Percentiles rank a stretch among this genome's conserved stretches.
phyloP scores from a whole-genome alignment of 2,329 filamentous ascomycete genomes.

The Aspergillus brunneoviolaceus region DNA sequence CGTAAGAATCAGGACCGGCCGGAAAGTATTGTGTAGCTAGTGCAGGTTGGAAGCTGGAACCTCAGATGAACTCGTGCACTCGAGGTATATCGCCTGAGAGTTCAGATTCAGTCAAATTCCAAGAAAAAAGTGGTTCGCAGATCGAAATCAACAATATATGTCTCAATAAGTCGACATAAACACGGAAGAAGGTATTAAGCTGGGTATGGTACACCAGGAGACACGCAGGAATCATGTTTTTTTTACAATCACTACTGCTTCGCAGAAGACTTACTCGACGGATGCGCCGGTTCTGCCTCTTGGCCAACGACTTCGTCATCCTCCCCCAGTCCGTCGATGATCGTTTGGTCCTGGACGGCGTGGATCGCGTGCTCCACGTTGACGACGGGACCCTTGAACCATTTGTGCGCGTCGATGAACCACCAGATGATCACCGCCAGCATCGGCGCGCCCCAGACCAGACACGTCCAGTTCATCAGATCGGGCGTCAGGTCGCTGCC shows the following conservation, averaged over 20 bases:
- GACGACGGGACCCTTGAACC: conserved; percentile 70
- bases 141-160: too few relatives aligned
- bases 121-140: not conserved
- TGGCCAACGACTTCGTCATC: not conserved
- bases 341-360: conserved; percentile 20
- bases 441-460: conserved; percentile 68
- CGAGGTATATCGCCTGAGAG: not conserved
- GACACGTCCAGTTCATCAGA: conserved; percentile 67
- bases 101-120: not conserved
- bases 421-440: conserved; percentile 61
- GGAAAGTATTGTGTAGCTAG: not conserved
- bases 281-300: conserved; percentile 1
- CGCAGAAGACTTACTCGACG: conserved; percentile 7
- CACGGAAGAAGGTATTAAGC: not conserved
- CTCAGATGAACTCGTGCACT: not conserved
- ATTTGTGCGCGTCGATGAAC: conserved; percentile 61
- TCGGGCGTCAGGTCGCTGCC: conserved; percentile 53
- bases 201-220: not conserved
- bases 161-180: not conserved
- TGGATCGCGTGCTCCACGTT: conserved; percentile 58
- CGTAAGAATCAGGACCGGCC: not conserved
- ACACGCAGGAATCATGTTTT: not conserved
- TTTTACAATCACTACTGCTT: not conserved
- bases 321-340: conserved; percentile 23
- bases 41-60: not conserved